Base-by-base conservation (phyloP, 192 early-diverging fungal genomes). In the Helicostylum pulchrum region DNA sequence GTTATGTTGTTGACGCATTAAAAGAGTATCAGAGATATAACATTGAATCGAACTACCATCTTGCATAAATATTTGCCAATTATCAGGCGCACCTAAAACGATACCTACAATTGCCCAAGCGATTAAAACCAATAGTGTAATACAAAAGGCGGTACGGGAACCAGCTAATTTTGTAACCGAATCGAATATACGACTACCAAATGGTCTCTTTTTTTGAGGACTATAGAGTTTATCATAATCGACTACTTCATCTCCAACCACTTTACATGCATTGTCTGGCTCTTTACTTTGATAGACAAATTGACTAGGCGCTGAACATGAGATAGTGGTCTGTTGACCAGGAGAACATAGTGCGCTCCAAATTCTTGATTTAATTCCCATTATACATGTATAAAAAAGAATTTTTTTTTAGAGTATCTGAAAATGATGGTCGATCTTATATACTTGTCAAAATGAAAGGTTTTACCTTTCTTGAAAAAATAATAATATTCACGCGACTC, bases 1-100 rank as follows among this genome's bases (percentile, higher is more conserved):
- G 11, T 48, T 66, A 39, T 56, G 46, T 7, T 66, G 65, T 7
- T 66, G 65, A 66, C 65, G 65, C 65, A 66, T 66, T n/a, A 66
- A 44, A 44, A 66, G 65, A 0, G 65, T 56, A 66, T 66, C 65
- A 34, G 45, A 66, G 5, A 66, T 49, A 46, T 66, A 66, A n/a
- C 65, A 56, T 31, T 56, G 65, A 26, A 66, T 66, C 14, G 65
- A 54, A 42, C 53, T 42, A 17, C 26, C 53, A 42, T 66, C 65
- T 20, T 54, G 53, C 39, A 66, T 66, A 12, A 59, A 26, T 31
- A 66, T 66, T 42, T 66, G 65, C 65, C 65, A 66, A 39, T 58
- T 8, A 20, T 59, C 45, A 23, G 54, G 53, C 7, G 36, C 45
- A 57, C 65, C 65, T 3, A 57, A 23, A 2, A 55, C 23, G 21